Conservation (phyloP, 2,329 filamentous ascomycete species). For the Didymella exigua region DNA sequence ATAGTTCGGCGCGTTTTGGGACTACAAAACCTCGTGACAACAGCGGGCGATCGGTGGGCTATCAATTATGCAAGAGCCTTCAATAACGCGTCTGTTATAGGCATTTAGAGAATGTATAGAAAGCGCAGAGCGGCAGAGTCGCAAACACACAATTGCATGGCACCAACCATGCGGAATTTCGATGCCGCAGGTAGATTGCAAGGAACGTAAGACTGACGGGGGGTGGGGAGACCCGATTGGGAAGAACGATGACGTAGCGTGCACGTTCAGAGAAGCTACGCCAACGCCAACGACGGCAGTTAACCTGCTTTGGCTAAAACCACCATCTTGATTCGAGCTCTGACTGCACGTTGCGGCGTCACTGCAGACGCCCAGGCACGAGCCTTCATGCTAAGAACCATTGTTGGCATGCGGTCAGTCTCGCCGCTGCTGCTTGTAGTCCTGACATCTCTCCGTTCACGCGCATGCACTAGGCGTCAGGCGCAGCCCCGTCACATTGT, state of each 20-base stretch:
- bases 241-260: slow-evolving; percentile 9
- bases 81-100: neutral
- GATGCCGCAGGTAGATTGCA: neutral
- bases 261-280: slow-evolving; percentile 8
- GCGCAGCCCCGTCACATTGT: neutral
- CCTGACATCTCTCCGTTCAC: slow-evolving; percentile 3
- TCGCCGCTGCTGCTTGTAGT: slow-evolving; percentile 6
- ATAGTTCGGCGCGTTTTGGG: slow-evolving; percentile 5
- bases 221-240: neutral
- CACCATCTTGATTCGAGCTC: slow-evolving; percentile 7
- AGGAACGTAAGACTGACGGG: neutral
- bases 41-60: neutral
- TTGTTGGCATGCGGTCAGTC: neutral
- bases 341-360: slow-evolving; percentile 10
- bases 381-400: slow-evolving; percentile 10
- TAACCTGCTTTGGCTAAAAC: slow-evolving; percentile 14
- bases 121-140: neutral
- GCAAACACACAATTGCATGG: slow-evolving; percentile 10
- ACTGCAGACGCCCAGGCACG: slow-evolving; percentile 15
- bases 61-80: neutral
- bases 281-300: slow-evolving; percentile 10
- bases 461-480: slow-evolving; percentile 2
- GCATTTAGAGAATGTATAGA: neutral
- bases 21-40: neutral
- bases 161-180: slow-evolving; percentile 13